Percentiles rank a stretch among this genome's conserved stretches.
Evolutionary conservation across 768 basidiomycete species (phyloP).

Genomic region (Tricholoma furcatifolium): DNA sequence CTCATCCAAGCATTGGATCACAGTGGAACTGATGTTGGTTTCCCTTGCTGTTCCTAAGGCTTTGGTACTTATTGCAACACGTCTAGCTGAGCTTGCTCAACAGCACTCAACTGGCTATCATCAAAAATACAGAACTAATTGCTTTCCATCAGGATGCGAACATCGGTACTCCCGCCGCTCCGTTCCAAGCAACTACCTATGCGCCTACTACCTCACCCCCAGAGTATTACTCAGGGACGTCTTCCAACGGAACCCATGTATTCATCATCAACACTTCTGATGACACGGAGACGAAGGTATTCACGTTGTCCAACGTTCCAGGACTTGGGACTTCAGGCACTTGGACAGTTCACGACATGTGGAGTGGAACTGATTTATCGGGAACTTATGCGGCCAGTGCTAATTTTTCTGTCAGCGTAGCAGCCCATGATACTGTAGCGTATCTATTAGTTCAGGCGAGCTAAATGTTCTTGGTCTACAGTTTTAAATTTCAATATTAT

Average conservation of each 20-base stretch:
- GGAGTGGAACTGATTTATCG: conserved; percentile 41
- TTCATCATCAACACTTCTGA: conserved; percentile 52
- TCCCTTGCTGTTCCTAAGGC: not conserved
- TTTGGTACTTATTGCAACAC: not conserved
- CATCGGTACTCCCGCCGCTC: conserved; percentile 44
- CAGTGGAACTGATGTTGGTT: conserved; percentile 39
- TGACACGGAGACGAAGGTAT: conserved; percentile 39
- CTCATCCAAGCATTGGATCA: not conserved
- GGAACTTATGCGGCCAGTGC: conserved; percentile 35
- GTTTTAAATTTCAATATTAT: not conserved
- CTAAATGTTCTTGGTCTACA: not conserved
- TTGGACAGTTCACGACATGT: conserved; percentile 54
- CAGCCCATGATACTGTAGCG: conserved; percentile 52
- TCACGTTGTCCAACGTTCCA: conserved; percentile 46
- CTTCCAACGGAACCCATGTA: conserved; percentile 49
- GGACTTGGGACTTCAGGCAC: conserved; percentile 36
- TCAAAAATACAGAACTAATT: conserved; percentile 50
- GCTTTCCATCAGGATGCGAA: conserved; percentile 53
- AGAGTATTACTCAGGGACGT: conserved; percentile 50
- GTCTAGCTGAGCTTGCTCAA: conserved; percentile 39
- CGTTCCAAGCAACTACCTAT: conserved; percentile 42
- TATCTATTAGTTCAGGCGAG: conserved; percentile 35
- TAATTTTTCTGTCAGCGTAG: conserved; percentile 39
- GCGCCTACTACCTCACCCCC: conserved; percentile 43
- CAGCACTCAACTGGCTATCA: conserved; percentile 42